phyloP scores from a whole-genome alignment of 192 early-diverging fungal species.

The Coemansia sp. region DNA sequence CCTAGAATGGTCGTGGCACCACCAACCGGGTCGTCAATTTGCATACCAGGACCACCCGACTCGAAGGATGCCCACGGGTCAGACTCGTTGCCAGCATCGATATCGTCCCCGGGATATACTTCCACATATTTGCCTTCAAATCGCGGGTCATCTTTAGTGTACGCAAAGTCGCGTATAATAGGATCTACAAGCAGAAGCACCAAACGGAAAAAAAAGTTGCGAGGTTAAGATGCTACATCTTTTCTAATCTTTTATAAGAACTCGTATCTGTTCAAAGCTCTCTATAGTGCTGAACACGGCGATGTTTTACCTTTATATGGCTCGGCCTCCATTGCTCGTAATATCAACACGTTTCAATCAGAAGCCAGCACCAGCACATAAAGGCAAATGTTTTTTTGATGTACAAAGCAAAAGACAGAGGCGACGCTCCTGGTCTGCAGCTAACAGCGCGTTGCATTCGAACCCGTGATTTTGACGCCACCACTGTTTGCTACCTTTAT shows the following conservation, averaged over 20 bases:
- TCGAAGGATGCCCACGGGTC: slow-evolving; percentile 46
- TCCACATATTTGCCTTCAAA: slow-evolving; percentile 30
- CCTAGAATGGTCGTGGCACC: slow-evolving; percentile 19
- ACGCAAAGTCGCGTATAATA: slow-evolving; percentile 54
- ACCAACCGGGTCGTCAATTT: slow-evolving; percentile 7
- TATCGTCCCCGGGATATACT: slow-evolving; percentile 24
- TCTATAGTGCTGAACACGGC: not conserved
- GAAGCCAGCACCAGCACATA: not conserved
- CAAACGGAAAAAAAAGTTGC: no score
- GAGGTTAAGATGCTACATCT: no score
- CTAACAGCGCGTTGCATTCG: no score
- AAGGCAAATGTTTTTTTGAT: not conserved
- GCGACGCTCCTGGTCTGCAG: not conserved
- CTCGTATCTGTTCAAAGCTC: not conserved
- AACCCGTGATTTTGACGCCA: no score
- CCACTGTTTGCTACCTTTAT: not conserved
- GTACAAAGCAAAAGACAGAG: not conserved
- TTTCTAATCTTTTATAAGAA: no score
- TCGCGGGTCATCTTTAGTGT: slow-evolving; percentile 41
- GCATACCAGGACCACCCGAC: slow-evolving; percentile 32
- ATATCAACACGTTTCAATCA: not conserved
- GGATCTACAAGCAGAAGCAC: slow-evolving; percentile 13
- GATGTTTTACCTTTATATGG: slow-evolving; percentile 18
- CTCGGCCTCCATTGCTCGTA: slow-evolving; percentile 1
- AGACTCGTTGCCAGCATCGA: slow-evolving; percentile 27